These are phyloP conservation scores for Testicularia cyperi DNA, from an alignment of 1,284 basidiomycete species.

Conservation along the genomic window DNA sequence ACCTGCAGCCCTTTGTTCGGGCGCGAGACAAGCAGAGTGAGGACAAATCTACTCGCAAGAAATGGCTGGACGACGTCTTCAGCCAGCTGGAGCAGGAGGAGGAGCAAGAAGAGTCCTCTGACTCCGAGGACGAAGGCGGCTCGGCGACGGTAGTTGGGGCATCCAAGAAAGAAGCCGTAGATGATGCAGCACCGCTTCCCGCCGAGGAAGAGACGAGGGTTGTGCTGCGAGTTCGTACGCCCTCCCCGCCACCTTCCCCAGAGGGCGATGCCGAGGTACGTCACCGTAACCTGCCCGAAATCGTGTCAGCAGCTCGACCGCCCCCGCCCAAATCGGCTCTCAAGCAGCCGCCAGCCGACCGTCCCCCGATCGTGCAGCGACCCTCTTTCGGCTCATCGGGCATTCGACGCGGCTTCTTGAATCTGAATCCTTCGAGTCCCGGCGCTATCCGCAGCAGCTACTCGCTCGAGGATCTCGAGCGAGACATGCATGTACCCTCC, in stretches of 20 bases:
- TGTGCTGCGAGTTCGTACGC: slow-evolving; percentile 24
- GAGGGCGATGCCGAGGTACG: slow-evolving; percentile 1
- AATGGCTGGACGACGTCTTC: slow-evolving; percentile 50
- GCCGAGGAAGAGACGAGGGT: slow-evolving; percentile 24
- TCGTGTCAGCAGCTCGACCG: slow-evolving; percentile 30
- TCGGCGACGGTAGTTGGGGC: neutral
- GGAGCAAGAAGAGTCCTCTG: slow-evolving; percentile 11
- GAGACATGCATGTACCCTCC: slow-evolving; percentile 8
- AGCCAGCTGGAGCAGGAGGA: slow-evolving; percentile 46
- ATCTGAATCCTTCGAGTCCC: slow-evolving; percentile 43
- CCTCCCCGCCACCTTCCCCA: slow-evolving; percentile 28
- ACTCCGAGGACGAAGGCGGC: slow-evolving; percentile 3
- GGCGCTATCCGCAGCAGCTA: slow-evolving; percentile 40
- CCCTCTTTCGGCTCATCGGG: slow-evolving; percentile 31
- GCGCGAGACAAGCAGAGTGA: neutral
- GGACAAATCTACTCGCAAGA: slow-evolving; percentile 25
- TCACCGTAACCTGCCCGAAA: slow-evolving; percentile 15
- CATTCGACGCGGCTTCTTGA: slow-evolving; percentile 43
- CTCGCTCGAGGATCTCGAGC: slow-evolving; percentile 34
- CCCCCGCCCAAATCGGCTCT: slow-evolving; percentile 36
- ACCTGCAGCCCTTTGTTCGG: slow-evolving; percentile 36
- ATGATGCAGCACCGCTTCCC: slow-evolving; percentile 1
- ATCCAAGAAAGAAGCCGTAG: neutral
- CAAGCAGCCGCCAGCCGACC: slow-evolving; percentile 8
- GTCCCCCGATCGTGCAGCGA: slow-evolving; percentile 15